Evolutionary conservation across 108 stramenopile species (phyloP), one percentile per base, ranked within the genome.

Genomic region (Asterionellopsis glacialis): DNA sequence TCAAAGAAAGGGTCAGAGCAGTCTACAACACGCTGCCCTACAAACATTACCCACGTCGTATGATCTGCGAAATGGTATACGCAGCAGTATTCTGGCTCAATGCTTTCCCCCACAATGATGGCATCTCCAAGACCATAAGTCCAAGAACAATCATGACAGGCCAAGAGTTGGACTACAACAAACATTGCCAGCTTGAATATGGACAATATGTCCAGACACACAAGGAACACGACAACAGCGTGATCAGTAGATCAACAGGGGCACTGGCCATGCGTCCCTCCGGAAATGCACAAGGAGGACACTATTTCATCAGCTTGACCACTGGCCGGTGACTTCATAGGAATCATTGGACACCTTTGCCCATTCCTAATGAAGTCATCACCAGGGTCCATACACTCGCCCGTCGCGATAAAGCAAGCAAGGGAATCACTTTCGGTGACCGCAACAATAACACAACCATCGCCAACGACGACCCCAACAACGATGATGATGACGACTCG

Each of bases 181-280:
- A 58, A 22, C 69, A 70, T 41, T 64, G 64, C 39, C 48, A 51
- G 18, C 26, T 76, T 0, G 60, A 65, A 51, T 73, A 66, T 60
- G 74, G 74, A 13, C 52, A 56, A 14, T 76, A 76, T 52, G 72
- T 76, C 26, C 79, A 76, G 23, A 65, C 56, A 2, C 72, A 76
- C 41, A 72, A 81, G n/a, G 72, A 65, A 41, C 58, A 61, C 21
- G 51, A 57, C 49, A 68, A 68, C 27, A 45, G 43, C 25, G 63
- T 68, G 51, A 11, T 45, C 9, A 0, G 57, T 40, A 59, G 69
- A 23, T 70, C 76, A 1, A 24, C 61, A 4, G 76, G 57, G 11
- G 75, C 80, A 12, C 57, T 76, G 21, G 44, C 47, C 16, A 40
- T 63, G 13, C 24, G 75, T 2, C 73, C 73, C 19, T 61, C 27